phyloP scores from a whole-genome alignment of 2,329 filamentous ascomycete genomes.

The Fusarium nelsonii region DNA sequence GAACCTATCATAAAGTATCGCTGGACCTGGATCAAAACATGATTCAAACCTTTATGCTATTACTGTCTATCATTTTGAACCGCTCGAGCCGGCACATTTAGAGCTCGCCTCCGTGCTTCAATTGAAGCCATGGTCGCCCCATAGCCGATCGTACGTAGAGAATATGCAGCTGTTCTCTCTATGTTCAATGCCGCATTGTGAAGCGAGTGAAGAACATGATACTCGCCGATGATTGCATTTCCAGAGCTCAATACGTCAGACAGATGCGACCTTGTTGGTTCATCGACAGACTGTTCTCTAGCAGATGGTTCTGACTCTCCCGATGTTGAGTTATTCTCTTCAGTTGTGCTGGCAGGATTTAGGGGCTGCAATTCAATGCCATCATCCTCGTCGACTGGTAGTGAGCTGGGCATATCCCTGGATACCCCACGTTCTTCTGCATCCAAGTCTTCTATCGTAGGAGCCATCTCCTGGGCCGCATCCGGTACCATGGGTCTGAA shows the following conservation, averaged over 20 bases:
- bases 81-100: constrained; percentile 38
- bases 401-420: constrained; percentile 54
- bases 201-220: constrained; percentile 65
- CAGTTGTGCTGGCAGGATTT: constrained; percentile 42
- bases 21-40: not conserved
- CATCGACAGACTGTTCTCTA: constrained; percentile 46
- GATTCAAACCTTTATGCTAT: not conserved
- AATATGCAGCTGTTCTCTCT: constrained; percentile 62
- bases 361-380: constrained; percentile 61
- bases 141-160: constrained; percentile 67
- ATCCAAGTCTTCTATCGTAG: constrained; percentile 64
- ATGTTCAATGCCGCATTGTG: constrained; percentile 61
- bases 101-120: constrained; percentile 57
- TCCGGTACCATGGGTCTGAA: constrained; percentile 53
- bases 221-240: constrained; percentile 66
- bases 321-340: constrained; percentile 43
- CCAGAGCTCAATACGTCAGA: constrained; percentile 66
- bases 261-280: constrained; percentile 55
- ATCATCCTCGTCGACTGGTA: constrained; percentile 54
- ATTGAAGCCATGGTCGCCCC: constrained; percentile 66
- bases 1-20: not conserved
- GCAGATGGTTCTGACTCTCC: constrained; percentile 48
- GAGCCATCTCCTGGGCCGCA: constrained; percentile 46
- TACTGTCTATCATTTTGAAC: constrained; percentile 41
- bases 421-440: constrained; percentile 68